These are phyloP conservation scores for Emergomyces africanus DNA, from an alignment of 2,329 filamentous ascomycete genomes.

Conservation along the genomic window DNA sequence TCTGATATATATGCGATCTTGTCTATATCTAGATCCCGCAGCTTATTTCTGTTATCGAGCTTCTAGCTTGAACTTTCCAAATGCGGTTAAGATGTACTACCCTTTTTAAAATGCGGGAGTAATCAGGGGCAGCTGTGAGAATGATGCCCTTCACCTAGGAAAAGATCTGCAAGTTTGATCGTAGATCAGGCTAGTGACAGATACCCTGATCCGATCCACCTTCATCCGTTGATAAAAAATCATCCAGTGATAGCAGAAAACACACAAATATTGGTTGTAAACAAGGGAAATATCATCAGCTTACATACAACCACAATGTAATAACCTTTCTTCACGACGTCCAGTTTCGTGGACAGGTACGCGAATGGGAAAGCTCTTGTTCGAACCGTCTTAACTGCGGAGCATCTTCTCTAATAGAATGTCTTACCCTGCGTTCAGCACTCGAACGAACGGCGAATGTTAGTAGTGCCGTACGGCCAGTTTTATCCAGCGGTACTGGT, in stretches of 20 bases:
- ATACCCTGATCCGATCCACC: conserved; percentile 12
- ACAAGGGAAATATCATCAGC: conserved; percentile 30
- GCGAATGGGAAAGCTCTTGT: conserved; percentile 19
- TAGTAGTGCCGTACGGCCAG: neutral
- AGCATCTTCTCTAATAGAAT: conserved; percentile 18
- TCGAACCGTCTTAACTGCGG: conserved; percentile 13
- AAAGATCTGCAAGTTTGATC: conserved; percentile 13
- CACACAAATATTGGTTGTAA: conserved; percentile 28
- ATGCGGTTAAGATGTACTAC: conserved; percentile 7
- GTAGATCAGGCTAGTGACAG: conserved; percentile 14
- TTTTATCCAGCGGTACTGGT: neutral
- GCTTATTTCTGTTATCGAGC: conserved; percentile 9
- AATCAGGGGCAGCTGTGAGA: neutral
- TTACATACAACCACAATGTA: conserved; percentile 20
- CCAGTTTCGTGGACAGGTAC: conserved; percentile 14
- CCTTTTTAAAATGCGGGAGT: neutral
- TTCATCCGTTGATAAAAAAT: conserved; percentile 27
- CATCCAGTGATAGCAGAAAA: neutral
- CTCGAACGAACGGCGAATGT: conserved; percentile 23
- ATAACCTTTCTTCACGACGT: conserved; percentile 21
- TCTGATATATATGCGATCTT: conserved; percentile 19
- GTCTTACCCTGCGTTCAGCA: conserved; percentile 19
- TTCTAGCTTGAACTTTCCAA: conserved; percentile 21
- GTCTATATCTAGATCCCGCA: neutral
- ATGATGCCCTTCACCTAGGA: too few relatives aligned